Evolutionary conservation across 1,139 yeast species (phyloP), one percentile per base, ranked within the genome.

Genomic region (Spencermartinsiella ligniputridi): DNA sequence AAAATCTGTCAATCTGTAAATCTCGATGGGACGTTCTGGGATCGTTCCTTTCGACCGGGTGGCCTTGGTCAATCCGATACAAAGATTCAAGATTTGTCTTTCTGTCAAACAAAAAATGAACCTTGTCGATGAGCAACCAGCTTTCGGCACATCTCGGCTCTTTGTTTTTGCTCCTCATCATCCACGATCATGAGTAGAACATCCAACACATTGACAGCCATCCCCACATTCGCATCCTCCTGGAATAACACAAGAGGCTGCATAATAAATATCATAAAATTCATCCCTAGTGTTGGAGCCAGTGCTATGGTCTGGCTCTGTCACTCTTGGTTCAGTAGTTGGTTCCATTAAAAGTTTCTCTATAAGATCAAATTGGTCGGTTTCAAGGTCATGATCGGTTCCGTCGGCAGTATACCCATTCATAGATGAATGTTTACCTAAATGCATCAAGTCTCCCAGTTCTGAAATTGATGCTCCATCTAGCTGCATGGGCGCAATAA

Each of bases 181-280:
- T 22, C 42, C 42, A 1, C 57, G 57, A 40, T 58, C 60, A 44
- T 64, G 68, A 1, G 62, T 59, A 4, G 65, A 62, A 47, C 71
- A 67, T 24, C 67, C 68, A 15, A 56, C 61, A 45, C 71, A 67
- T 17, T 55, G 49, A 44, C 71, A 67, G 15, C 47, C 51, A 20
- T 63, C 68, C 4, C 69, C 71, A 44, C 71, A 67, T 22, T 58
- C 57, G 44, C 71, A 67, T 43, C 63, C 62, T 3, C 71, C 70
- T 1, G 70, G 68, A 27, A 65, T 52, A 3, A 64, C 64, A 44
- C 71, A 67, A 18, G 61, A 55, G 11, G 70, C 61, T 1, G 69
- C 65, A 45, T 57, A 63, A 33, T 58, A 54, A 34, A 64, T 52
- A 37, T 61, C 61, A 37, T 46, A 49, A 19, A 54, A 46, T 20